Conservation (phyloP, 179 eudicot species). For the Silene coronaria region DNA sequence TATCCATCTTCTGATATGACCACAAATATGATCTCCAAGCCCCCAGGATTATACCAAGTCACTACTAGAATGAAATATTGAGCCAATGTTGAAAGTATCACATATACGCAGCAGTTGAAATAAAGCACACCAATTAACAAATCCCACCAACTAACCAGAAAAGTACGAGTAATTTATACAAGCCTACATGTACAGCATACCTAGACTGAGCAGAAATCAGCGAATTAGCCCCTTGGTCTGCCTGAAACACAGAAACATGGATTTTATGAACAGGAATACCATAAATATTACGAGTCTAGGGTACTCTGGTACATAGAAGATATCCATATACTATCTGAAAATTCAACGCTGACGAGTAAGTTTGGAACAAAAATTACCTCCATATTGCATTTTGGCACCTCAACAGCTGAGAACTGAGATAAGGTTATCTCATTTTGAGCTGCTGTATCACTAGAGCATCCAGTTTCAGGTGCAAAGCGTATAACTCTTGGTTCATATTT, state of each 20-base stretch:
- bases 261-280: neutral
- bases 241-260: slow-evolving; percentile 27
- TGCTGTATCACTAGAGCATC: slow-evolving; percentile 31
- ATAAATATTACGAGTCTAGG: neutral
- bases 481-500: slow-evolving; percentile 49
- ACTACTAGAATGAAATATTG: neutral
- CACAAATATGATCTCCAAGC: neutral
- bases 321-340: neutral
- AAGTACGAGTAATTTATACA: neutral
- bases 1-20: neutral
- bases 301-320: neutral
- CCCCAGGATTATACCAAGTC: neutral
- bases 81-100: neutral
- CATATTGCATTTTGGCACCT: slow-evolving; percentile 58
- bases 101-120: neutral
- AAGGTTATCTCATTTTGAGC: slow-evolving; percentile 38
- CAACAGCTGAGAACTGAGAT: slow-evolving; percentile 70
- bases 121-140: neutral
- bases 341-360: neutral
- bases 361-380: slow-evolving; percentile 16
- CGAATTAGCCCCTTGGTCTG: slow-evolving; percentile 6
- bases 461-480: slow-evolving; percentile 53
- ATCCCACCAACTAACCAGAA: slow-evolving; percentile 2
- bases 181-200: slow-evolving; percentile 16
- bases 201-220: slow-evolving; percentile 18